Conservation (phyloP, 179 eudicot genomes). For the Dionaea muscipula region DNA sequence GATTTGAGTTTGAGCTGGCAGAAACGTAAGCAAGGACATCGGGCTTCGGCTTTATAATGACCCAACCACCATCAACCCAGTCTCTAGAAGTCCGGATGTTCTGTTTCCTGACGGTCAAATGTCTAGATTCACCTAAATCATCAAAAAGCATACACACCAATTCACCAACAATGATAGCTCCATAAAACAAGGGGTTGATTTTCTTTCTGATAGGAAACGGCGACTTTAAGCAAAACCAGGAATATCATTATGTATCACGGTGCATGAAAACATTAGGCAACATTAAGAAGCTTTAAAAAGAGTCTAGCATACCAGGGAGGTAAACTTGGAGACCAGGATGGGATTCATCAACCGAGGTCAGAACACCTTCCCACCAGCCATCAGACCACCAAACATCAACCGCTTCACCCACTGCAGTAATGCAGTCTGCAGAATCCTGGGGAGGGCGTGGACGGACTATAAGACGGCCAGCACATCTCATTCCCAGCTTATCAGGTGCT, state of each 20-base stretch:
- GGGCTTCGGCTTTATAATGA: constrained; percentile 23
- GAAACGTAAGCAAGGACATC: constrained; percentile 22
- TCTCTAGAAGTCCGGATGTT: constrained; percentile 31
- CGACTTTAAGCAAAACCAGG: background rate
- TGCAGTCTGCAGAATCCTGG: constrained; percentile 14
- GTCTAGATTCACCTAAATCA: constrained; percentile 29
- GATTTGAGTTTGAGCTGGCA: constrained; percentile 8
- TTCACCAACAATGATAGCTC: too few species aligned
- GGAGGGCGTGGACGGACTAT: constrained; percentile 42
- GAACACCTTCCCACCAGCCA: constrained; percentile 46
- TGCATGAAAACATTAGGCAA: background rate
- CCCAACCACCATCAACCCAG: constrained; percentile 36
- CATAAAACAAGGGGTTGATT: background rate
- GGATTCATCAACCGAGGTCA: constrained; percentile 8
- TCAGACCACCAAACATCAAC: constrained; percentile 40
- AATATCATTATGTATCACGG: background rate
- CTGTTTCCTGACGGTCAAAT: constrained; percentile 16
- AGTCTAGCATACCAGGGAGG: constrained; percentile 31
- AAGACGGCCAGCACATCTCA: constrained; percentile 38
- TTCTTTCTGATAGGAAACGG: background rate
- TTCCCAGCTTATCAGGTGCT: constrained; percentile 27
- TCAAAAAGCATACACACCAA: background rate
- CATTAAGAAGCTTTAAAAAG: background rate
- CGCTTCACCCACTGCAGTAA: constrained; percentile 20
- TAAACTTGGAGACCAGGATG: constrained; percentile 23